Percentiles rank a stretch among this genome's conserved stretches.
Evolutionary conservation across 2,329 filamentous ascomycete species (phyloP).

Genomic region (Tetracladium maxilliforme): DNA sequence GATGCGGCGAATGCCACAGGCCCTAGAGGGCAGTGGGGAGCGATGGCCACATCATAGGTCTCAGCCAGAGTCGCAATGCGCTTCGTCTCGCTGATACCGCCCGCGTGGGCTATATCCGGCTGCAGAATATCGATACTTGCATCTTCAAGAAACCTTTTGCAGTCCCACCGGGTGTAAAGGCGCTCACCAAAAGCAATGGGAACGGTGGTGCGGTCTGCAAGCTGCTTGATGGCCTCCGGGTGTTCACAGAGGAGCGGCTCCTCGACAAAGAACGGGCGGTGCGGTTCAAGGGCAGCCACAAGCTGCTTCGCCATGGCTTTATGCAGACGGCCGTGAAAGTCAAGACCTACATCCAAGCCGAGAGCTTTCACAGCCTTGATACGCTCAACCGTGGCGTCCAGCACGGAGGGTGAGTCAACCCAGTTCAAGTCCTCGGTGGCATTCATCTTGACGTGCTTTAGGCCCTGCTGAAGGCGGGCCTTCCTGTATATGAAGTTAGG

Average conservation of each 20-base stretch:
- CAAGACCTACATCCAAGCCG: slow-evolving; percentile 39
- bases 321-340: slow-evolving; percentile 44
- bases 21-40: slow-evolving; percentile 39
- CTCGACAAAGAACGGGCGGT: slow-evolving; percentile 39
- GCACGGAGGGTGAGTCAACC: slow-evolving; percentile 35
- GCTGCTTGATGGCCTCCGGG: slow-evolving; percentile 32
- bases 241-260: slow-evolving; percentile 40
- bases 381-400: slow-evolving; percentile 34
- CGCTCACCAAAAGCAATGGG: slow-evolving; percentile 41
- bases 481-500: slow-evolving; percentile 6
- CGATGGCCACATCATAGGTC: slow-evolving; percentile 38
- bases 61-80: slow-evolving; percentile 40
- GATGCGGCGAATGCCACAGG: slow-evolving; percentile 40
- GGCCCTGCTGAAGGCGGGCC: slow-evolving; percentile 26
- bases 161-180: slow-evolving; percentile 39
- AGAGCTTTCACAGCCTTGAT: slow-evolving; percentile 37
- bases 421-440: slow-evolving; percentile 41
- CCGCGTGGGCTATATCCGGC: slow-evolving; percentile 37
- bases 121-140: slow-evolving; percentile 37
- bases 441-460: slow-evolving; percentile 40
- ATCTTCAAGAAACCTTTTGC: slow-evolving; percentile 37
- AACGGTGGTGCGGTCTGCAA: slow-evolving; percentile 29
- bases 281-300: slow-evolving; percentile 34
- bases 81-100: slow-evolving; percentile 37
- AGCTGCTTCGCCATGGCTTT: slow-evolving; percentile 46